These are phyloP conservation scores for Phytophthora sp. DNA, from an alignment of 352 stramenopile species.

Conservation along the genomic window DNA sequence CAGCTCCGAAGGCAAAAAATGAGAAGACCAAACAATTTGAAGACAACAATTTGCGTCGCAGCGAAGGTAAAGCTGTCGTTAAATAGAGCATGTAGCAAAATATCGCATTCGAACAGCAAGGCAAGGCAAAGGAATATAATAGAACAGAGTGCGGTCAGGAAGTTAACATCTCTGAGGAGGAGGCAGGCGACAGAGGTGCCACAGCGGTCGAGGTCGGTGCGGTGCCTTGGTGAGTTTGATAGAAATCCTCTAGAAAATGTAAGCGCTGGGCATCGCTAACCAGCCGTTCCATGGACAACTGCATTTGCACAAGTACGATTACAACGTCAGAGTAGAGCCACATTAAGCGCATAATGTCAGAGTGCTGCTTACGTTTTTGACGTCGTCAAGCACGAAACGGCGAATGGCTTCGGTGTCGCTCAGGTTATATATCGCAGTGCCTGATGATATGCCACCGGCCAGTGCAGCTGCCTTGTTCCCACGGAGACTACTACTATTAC, in stretches of 20 bases:
- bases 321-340: slow-evolving; percentile 14
- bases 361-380: slow-evolving; percentile 58
- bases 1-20: too few species aligned
- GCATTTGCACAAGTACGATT: slow-evolving; percentile 2
- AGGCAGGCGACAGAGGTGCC: slow-evolving; percentile 20
- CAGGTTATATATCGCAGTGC: slow-evolving; percentile 40
- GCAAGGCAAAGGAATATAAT: slow-evolving; percentile 39
- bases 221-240: slow-evolving; percentile 34
- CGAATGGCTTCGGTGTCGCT: slow-evolving; percentile 74
- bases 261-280: slow-evolving; percentile 79
- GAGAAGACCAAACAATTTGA: slow-evolving; percentile 14
- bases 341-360: not conserved
- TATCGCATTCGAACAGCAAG: slow-evolving; percentile 31
- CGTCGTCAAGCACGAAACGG: slow-evolving; percentile 63
- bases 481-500: slow-evolving; percentile 32
- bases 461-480: slow-evolving; percentile 21
- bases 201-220: slow-evolving; percentile 19
- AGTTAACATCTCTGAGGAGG: slow-evolving; percentile 32
- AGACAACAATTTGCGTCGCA: slow-evolving; percentile 6
- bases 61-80: slow-evolving; percentile 22
- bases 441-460: slow-evolving; percentile 6
- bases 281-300: slow-evolving; percentile 85
- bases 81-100: slow-evolving; percentile 49
- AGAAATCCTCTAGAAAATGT: slow-evolving; percentile 73
- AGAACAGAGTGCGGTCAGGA: slow-evolving; percentile 36